phyloP scores from a whole-genome alignment of 306 rosid species.

The Nissolia schottii region DNA sequence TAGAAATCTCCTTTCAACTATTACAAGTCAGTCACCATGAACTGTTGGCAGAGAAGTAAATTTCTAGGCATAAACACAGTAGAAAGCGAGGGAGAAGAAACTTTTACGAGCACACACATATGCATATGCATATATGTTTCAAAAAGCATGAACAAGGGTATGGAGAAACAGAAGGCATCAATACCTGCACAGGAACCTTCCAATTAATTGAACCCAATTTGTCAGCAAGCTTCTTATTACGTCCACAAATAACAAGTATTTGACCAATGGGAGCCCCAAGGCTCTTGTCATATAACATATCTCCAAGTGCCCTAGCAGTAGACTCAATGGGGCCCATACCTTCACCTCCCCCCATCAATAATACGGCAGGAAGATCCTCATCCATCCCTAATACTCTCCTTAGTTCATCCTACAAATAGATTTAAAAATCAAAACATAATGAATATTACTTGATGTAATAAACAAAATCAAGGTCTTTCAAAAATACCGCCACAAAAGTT shows the following conservation, averaged over 20 bases:
- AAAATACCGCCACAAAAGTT: background rate
- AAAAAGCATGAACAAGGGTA: background rate
- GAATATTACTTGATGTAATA: background rate
- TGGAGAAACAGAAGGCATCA: background rate
- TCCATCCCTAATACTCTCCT: constrained; percentile 80
- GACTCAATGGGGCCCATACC: constrained; percentile 99
- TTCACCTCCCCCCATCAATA: constrained; percentile 99
- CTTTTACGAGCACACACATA: background rate
- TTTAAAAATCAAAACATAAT: background rate
- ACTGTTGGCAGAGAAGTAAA: background rate
- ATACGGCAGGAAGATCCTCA: constrained; percentile 92
- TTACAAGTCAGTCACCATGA: constrained; percentile 7
- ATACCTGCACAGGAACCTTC: constrained; percentile 96
- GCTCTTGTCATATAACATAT: constrained; percentile 58
- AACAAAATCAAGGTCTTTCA: background rate
- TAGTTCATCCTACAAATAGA: constrained; percentile 55
- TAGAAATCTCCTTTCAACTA: background rate
- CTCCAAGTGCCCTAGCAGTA: constrained; percentile 87
- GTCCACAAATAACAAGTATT: constrained; percentile 91
- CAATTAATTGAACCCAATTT: constrained; percentile 62
- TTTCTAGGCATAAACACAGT: background rate
- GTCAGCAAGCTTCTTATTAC: constrained; percentile 75
- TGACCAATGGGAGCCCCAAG: constrained; percentile 75
- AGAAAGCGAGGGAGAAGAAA: background rate
- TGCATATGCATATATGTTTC: background rate